phyloP scores from a whole-genome alignment of 2,329 filamentous ascomycete genomes.

The Apiospora rasikravindrae region DNA sequence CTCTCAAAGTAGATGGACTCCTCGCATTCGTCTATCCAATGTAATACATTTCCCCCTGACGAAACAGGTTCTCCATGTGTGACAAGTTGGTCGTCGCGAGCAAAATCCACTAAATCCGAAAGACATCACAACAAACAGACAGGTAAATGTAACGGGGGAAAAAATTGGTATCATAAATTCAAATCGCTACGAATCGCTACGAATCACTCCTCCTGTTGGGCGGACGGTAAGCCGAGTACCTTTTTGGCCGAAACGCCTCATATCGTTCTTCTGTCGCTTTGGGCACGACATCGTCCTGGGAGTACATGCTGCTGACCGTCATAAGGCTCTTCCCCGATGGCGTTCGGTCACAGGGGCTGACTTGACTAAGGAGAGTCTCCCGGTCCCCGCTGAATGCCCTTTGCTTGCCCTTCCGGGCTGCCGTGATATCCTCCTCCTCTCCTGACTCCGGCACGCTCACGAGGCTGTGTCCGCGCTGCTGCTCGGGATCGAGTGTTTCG shows the following conservation, averaged over 20 bases:
- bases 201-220: background rate
- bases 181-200: constrained; percentile 3
- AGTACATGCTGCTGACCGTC: background rate
- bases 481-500: constrained; percentile 19
- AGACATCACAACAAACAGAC: background rate
- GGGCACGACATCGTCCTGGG: background rate
- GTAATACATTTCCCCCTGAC: background rate
- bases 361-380: background rate
- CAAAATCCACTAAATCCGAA: background rate
- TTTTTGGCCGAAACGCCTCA: background rate
- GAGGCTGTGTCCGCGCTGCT: constrained; percentile 33
- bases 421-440: constrained; percentile 27
- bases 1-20: too few relatives aligned
- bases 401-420: background rate
- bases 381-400: constrained; percentile 18
- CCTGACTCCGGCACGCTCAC: constrained; percentile 37
- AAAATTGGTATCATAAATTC: background rate
- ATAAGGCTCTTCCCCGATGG: background rate
- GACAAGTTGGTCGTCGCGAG: too few relatives aligned
- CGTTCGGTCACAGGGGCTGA: background rate
- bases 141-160: background rate
- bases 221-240: background rate
- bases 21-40: too few relatives aligned
- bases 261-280: background rate
- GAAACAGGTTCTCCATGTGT: background rate